Percentiles rank a stretch among this genome's conserved stretches.
phyloP scores from a whole-genome alignment of 2,329 filamentous ascomycete genomes.

The Verticillium nubilum region DNA sequence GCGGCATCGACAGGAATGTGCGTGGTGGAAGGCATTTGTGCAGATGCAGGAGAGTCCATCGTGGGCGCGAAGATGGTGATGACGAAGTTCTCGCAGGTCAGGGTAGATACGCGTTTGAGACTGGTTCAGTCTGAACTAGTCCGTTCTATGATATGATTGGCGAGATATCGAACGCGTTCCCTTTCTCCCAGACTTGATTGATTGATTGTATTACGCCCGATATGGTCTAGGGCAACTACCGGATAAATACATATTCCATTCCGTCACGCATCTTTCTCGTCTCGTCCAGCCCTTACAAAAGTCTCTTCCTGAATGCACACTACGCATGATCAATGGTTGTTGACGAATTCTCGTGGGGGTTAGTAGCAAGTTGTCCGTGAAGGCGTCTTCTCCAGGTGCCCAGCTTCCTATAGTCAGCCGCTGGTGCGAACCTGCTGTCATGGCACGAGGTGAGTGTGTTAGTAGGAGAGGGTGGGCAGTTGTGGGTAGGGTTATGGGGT shows the following conservation, averaged over 20 bases:
- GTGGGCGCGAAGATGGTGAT: background rate
- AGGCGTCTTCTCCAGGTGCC: too few relatives aligned
- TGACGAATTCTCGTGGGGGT: too few relatives aligned
- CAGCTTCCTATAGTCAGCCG: too few relatives aligned
- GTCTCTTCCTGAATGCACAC: conserved; percentile 1
- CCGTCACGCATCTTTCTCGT: too few relatives aligned
- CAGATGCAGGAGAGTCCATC: background rate
- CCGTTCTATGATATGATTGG: background rate
- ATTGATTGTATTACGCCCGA: too few relatives aligned
- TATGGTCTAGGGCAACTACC: background rate
- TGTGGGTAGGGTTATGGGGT: background rate
- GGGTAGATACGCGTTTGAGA: background rate
- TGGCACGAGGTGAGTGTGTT: background rate
- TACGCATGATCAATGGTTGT: background rate
- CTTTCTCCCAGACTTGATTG: too few relatives aligned
- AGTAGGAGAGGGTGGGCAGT: background rate
- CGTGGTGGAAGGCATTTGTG: background rate
- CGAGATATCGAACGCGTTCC: too few relatives aligned
- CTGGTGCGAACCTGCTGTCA: too few relatives aligned
- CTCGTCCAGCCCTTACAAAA: background rate
- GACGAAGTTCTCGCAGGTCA: background rate
- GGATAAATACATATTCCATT: background rate
- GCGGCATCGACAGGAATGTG: background rate
- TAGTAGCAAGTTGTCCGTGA: too few relatives aligned
- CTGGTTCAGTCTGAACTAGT: background rate